Conservation (phyloP, 2,329 filamentous ascomycete species). For the Sphaerulina musiva region DNA sequence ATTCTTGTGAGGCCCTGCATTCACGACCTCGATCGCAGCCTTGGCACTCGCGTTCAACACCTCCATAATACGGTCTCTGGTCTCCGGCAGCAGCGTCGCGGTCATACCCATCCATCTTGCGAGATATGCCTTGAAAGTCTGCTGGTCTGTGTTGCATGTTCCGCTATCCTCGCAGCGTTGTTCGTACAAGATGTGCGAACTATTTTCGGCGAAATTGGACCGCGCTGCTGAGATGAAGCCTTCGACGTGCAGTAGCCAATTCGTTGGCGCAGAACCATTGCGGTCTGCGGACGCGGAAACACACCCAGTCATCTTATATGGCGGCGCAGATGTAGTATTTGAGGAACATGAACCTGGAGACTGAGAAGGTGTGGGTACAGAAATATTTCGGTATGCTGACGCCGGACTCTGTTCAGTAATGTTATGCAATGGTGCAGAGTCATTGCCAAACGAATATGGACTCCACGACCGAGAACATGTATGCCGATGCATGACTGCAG, state of each 20-base stretch:
- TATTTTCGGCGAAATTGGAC: conserved; percentile 35
- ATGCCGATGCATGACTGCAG: conserved; percentile 38
- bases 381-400: not conserved
- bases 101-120: conserved; percentile 44
- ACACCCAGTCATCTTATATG: too few relatives aligned
- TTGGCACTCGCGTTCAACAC: conserved; percentile 40
- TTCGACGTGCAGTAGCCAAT: conserved; percentile 21
- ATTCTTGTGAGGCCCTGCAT: conserved; percentile 2
- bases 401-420: too few relatives aligned
- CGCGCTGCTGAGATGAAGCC: conserved; percentile 27
- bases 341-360: too few relatives aligned
- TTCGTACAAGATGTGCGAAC: conserved; percentile 40
- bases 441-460: not conserved
- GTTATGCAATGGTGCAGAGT: not conserved
- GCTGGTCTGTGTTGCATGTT: conserved; percentile 42
- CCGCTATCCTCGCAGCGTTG: conserved; percentile 38
- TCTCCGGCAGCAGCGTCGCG: not conserved
- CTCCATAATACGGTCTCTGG: conserved; percentile 4
- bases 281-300: not conserved
- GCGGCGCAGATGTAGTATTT: too few relatives aligned
- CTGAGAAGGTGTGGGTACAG: not conserved
- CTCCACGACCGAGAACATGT: not conserved
- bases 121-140: conserved; percentile 41
- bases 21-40: conserved; percentile 35
- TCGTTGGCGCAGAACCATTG: not conserved